Conservation (phyloP, 805 yeast genomes). For the Ogataea allantospora region DNA sequence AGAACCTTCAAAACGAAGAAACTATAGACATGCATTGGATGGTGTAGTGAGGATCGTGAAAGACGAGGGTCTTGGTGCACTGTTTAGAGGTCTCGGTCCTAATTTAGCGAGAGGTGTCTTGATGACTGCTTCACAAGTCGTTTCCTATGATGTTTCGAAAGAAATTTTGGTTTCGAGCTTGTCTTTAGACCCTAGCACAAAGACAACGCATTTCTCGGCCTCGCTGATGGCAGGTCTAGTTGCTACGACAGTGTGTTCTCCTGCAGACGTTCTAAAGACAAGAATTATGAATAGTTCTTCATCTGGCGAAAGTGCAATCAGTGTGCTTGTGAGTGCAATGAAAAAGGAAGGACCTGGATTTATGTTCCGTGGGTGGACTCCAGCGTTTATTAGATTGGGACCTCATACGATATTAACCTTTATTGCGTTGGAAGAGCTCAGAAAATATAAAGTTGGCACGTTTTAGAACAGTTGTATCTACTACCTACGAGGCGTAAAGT, state of each 20-base stretch:
- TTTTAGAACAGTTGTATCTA: not conserved
- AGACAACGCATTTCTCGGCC: conserved; percentile 74
- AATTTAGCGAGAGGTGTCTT: conserved; percentile 77
- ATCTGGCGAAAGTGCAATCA: conserved; percentile 45
- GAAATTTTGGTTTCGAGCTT: conserved; percentile 49
- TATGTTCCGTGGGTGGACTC: conserved; percentile 90
- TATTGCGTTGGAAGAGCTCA: conserved; percentile 63
- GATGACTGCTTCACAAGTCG: conserved; percentile 91
- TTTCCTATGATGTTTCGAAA: conserved; percentile 78
- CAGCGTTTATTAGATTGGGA: conserved; percentile 81
- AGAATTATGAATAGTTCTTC: conserved; percentile 74
- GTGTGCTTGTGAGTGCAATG: conserved; percentile 54
- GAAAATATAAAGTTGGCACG: conserved; percentile 35
- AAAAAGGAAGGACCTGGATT: conserved; percentile 71
- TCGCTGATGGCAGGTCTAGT: conserved; percentile 80
- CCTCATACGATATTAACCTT: conserved; percentile 76
- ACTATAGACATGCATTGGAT: conserved; percentile 75
- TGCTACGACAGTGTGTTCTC: conserved; percentile 90
- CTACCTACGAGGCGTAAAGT: too few species aligned
- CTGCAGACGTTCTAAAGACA: conserved; percentile 89
- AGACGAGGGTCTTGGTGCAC: conserved; percentile 58
- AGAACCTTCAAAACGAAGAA: conserved; percentile 62
- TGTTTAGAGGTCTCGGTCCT: conserved; percentile 75
- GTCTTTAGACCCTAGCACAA: conserved; percentile 55
- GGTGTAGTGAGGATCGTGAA: conserved; percentile 60